Evolutionary conservation across 495 filamentous ascomycete species (phyloP).

Genomic region (Neurospora terricola): DNA sequence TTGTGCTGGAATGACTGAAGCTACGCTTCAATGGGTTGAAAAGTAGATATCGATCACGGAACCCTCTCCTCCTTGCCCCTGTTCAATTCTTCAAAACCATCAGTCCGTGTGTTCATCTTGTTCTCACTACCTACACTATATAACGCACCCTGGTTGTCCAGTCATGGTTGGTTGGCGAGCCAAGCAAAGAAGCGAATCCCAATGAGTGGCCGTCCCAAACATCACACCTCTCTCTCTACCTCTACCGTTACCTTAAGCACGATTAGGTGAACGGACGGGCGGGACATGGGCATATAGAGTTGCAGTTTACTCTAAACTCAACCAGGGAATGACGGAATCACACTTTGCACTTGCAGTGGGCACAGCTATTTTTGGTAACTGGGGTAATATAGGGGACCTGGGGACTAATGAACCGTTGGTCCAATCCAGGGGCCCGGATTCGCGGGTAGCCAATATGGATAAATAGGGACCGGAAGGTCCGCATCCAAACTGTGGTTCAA

Average conservation of each 20-base stretch:
- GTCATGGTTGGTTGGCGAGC: neutral
- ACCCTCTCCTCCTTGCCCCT: neutral
- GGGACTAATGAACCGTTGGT: neutral
- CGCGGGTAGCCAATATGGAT: constrained; percentile 23
- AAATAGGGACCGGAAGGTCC: constrained; percentile 17
- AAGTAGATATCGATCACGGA: neutral
- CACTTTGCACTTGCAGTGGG: neutral
- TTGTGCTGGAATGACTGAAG: neutral
- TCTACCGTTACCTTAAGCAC: neutral
- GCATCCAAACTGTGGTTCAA: constrained; percentile 6
- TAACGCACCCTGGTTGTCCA: neutral
- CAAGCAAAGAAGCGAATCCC: neutral
- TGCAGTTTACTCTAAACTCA: neutral
- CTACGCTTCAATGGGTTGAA: neutral
- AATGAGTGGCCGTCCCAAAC: neutral
- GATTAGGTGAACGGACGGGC: neutral
- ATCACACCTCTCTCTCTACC: neutral
- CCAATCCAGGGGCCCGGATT: constrained; percentile 31
- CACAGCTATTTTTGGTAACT: neutral
- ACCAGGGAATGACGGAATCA: neutral
- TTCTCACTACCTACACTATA: neutral
- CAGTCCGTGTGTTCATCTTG: too few relatives aligned
- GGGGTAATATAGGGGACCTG: neutral
- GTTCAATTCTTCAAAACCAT: neutral
- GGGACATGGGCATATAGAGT: neutral